Conservation (phyloP, 345 rosid genomes). For the Noccaea bulbosa region DNA sequence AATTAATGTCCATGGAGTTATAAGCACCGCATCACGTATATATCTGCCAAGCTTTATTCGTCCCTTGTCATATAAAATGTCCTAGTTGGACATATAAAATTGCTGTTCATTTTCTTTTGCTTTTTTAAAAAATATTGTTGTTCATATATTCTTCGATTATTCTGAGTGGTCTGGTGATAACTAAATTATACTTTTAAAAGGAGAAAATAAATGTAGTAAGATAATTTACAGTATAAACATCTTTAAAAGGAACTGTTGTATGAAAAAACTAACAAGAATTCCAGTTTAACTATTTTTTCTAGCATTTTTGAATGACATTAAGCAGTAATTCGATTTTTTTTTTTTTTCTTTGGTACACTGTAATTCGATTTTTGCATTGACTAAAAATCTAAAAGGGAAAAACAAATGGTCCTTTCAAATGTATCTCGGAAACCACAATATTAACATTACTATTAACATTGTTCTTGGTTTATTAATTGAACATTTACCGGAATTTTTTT, state of each 20-base stretch:
- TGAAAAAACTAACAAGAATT: too few species aligned
- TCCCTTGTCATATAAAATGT: constrained; percentile 1
- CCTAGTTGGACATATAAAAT: constrained; percentile 12
- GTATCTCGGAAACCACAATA: not conserved
- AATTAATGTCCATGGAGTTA: not conserved
- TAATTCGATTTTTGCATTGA: too few species aligned
- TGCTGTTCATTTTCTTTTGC: too few species aligned
- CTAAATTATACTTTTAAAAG: too few species aligned
- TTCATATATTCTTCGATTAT: not conserved
- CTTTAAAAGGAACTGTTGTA: too few species aligned
- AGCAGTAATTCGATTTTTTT: too few species aligned
- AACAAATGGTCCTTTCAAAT: not conserved
- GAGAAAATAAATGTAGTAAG: not conserved
- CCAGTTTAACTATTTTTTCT: too few species aligned
- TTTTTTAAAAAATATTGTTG: not conserved
- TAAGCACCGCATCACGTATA: constrained; percentile 19
- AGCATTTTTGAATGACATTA: too few species aligned
- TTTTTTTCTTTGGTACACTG: too few species aligned
- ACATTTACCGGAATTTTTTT: not conserved
- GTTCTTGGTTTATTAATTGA: not conserved
- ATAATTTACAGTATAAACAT: too few species aligned
- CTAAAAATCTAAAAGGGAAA: too few species aligned
- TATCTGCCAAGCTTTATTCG: not conserved
- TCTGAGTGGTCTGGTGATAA: not conserved
- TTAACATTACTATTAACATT: not conserved